Conservation (phyloP, 2,329 filamentous ascomycete genomes). For the Aciculosporium take region DNA sequence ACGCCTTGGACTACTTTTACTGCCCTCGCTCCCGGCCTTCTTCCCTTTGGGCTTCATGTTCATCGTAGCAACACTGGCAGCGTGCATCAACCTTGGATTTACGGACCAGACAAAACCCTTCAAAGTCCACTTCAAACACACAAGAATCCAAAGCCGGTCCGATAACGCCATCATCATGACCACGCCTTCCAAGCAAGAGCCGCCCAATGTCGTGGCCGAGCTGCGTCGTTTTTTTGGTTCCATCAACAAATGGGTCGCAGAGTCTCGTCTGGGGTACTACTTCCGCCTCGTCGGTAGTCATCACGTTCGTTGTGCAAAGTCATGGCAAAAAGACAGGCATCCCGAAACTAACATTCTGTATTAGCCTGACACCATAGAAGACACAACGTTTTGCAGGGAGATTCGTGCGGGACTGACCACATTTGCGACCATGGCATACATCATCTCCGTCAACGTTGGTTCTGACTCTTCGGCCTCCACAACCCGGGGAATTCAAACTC, state of each 20-base stretch:
- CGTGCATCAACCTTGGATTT: not conserved
- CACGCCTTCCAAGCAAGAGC: slow-evolving; percentile 2
- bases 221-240: slow-evolving; percentile 45
- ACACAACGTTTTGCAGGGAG: slow-evolving; percentile 61
- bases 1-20: not conserved
- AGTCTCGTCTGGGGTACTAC: slow-evolving; percentile 4
- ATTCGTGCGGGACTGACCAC: slow-evolving; percentile 69
- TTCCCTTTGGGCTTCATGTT: not conserved
- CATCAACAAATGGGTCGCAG: slow-evolving; percentile 2
- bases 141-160: not conserved
- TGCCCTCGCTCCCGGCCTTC: not conserved
- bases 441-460: slow-evolving; percentile 57
- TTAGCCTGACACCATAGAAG: slow-evolving; percentile 52
- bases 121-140: too few relatives aligned
- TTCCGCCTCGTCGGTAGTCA: slow-evolving; percentile 5
- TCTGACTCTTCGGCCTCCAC: too few relatives aligned
- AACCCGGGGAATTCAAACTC: too few relatives aligned
- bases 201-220: slow-evolving; percentile 2
- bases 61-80: not conserved
- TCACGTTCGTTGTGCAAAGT: slow-evolving; percentile 1
- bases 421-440: slow-evolving; percentile 72
- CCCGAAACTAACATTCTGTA: not conserved
- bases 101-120: not conserved
- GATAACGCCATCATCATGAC: not conserved
- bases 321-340: not conserved